phyloP scores from a whole-genome alignment of 192 early-diverging fungal genomes.

The Endogone sp. region DNA sequence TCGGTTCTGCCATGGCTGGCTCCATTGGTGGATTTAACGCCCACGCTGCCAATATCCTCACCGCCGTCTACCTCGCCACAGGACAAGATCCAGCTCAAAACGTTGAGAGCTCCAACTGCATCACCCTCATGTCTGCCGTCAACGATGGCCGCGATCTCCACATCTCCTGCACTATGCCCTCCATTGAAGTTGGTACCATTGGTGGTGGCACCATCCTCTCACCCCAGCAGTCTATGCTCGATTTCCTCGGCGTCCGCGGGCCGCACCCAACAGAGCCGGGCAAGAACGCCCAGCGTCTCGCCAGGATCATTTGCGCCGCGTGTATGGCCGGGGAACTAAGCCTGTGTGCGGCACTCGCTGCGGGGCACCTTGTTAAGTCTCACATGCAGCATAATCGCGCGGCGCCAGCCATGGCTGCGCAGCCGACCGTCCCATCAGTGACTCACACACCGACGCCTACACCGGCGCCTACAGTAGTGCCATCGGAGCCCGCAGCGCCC shows the following conservation, averaged over 20 bases:
- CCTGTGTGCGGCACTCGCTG: constrained; percentile 79
- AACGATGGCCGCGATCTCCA: constrained; percentile 76
- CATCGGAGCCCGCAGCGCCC: background rate
- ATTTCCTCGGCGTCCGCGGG: constrained; percentile 84
- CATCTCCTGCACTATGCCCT: constrained; percentile 91
- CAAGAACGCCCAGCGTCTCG: constrained; percentile 80
- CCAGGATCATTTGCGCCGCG: constrained; percentile 79
- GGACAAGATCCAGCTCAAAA: constrained; percentile 97
- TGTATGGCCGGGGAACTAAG: constrained; percentile 94
- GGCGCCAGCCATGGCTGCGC: constrained; percentile 28
- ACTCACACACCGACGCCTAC: constrained; percentile 15
- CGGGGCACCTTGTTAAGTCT: constrained; percentile 83
- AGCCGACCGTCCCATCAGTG: background rate
- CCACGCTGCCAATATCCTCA: constrained; percentile 91
- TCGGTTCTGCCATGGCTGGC: constrained; percentile 94
- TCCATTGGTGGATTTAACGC: constrained; percentile 90
- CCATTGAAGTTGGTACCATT: constrained; percentile 91
- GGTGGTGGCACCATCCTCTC: constrained; percentile 85
- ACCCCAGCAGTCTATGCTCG: constrained; percentile 83
- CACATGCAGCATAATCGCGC: constrained; percentile 88
- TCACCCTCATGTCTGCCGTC: constrained; percentile 88
- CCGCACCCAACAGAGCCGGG: constrained; percentile 75
- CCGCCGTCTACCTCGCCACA: constrained; percentile 85
- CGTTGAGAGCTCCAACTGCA: constrained; percentile 89
- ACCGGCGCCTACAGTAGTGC: background rate